Evolutionary conservation across 202 grass and related monocot genomes (phyloP).

Genomic region (Cymbopogon flexuosus): DNA sequence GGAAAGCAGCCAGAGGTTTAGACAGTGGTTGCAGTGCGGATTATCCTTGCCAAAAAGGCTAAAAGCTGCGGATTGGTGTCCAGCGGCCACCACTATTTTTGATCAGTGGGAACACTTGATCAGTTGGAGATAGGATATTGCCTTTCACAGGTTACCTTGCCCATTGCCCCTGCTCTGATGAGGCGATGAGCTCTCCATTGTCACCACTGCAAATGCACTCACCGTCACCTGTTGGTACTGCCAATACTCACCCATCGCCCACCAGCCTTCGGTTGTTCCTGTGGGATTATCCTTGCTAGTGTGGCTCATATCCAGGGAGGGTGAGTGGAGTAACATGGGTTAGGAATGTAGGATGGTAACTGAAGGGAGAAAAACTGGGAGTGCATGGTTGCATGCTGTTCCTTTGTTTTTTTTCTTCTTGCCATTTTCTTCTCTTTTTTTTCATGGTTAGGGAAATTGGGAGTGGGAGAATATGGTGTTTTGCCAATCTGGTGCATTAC

Average conservation of each 20-base stretch:
- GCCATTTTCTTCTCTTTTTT: neutral
- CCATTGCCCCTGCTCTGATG: neutral
- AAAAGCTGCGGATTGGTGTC: neutral
- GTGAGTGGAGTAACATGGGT: neutral
- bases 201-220: neutral
- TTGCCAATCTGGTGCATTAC: neutral
- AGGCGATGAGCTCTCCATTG: neutral
- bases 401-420: neutral
- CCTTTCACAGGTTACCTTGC: neutral
- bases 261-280: neutral
- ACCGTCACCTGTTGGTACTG: neutral
- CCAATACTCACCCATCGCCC: neutral
- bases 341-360: neutral
- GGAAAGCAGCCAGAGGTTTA: neutral
- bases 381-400: neutral
- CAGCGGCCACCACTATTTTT: neutral
- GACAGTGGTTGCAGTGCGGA: neutral
- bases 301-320: neutral
- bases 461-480: neutral
- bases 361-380: neutral
- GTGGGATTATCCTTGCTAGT: neutral
- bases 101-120: neutral
- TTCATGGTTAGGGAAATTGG: neutral
- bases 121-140: neutral
- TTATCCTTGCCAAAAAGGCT: neutral